phyloP scores from a whole-genome alignment of 2,329 filamentous ascomycete species.

The Drechslera avenae region DNA sequence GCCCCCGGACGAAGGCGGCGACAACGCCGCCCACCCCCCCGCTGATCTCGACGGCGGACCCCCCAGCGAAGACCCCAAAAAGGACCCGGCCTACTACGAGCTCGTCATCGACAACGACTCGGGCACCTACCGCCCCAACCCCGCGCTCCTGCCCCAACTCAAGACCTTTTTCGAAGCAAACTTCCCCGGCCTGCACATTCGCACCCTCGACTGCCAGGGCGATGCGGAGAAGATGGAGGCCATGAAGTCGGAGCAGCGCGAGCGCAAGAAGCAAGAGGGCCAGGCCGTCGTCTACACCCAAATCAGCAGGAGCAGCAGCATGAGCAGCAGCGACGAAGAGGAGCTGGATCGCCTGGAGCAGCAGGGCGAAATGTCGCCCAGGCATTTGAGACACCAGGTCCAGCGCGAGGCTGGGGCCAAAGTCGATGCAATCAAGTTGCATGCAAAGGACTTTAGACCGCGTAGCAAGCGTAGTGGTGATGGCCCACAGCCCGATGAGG shows the following conservation, averaged over 20 bases:
- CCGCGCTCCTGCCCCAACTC: conserved; percentile 72
- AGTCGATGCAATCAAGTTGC: conserved; percentile 30
- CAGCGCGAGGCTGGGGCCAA: conserved; percentile 31
- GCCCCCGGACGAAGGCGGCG: conserved; percentile 40
- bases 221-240: conserved; percentile 74
- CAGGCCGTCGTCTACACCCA: conserved; percentile 61
- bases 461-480: conserved; percentile 32
- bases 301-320: conserved; percentile 51
- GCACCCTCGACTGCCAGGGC: conserved; percentile 72
- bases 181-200: conserved; percentile 76
- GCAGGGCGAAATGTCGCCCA: conserved; percentile 25
- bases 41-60: conserved; percentile 56
- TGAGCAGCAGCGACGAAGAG: conserved; percentile 64
- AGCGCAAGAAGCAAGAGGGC: conserved; percentile 70
- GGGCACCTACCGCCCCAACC: conserved; percentile 89
- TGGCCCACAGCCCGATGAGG: conserved; percentile 7
- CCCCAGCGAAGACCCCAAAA: conserved; percentile 46
- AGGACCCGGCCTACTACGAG: conserved; percentile 71
- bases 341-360: conserved; percentile 55
- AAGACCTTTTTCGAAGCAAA: conserved; percentile 72
- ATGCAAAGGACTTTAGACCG: conserved; percentile 33
- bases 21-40: conserved; percentile 57
- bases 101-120: conserved; percentile 94
- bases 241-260: conserved; percentile 77
- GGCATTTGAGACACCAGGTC: conserved; percentile 38